Evolutionary conservation across 352 stramenopile species (phyloP), one percentile per base, ranked within the genome.

Genomic region (Phytopythium helicoides): DNA sequence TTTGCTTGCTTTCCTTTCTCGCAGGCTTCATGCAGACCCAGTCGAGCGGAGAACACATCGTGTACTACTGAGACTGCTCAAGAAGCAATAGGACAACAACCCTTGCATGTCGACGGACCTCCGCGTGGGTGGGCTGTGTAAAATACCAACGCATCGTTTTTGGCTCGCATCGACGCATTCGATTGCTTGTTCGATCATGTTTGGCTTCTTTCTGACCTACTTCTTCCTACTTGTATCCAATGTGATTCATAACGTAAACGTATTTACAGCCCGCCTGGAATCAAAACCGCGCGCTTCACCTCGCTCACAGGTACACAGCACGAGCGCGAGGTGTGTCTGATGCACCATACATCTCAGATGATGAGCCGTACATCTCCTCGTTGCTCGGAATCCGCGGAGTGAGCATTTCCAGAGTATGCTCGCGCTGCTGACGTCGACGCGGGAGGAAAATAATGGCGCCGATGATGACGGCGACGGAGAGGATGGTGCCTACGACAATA

Each of bases 371-470:
- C 42, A 52, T 49, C 41, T 67, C 64, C 19, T 54, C 56, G 37
- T 39, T 40, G 51, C 49, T 41, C 23, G 58, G 54, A 12, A 52
- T 47, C 23, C 49, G 61, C 25, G 54, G 64, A 28, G 56, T 66
- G 19, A 69, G 50, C 33, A 57, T 19, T 28, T 66, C 56, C 11
- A 68, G 47, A 9, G 16, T 51, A 5, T 55, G 42, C 31, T 62
- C 33, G 14, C 54, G 54, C 57, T 65, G 69, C 23, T 25, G 48
- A 22, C 34, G 33, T 18, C 35, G 31, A 19, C 62, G 62, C 11
- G 60, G 57, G 11, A 76, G 50, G 25, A 68, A 71, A 39, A 76
- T 38, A 15, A 49, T 59, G 49, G 61, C 47, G 6, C 67, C 67
- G 53, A 67, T 53, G 31, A 73, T 19, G 11, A 76, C 54, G 23